Conservation (phyloP, 2,329 filamentous ascomycete species). For the Rasamsonia emersonii region DNA sequence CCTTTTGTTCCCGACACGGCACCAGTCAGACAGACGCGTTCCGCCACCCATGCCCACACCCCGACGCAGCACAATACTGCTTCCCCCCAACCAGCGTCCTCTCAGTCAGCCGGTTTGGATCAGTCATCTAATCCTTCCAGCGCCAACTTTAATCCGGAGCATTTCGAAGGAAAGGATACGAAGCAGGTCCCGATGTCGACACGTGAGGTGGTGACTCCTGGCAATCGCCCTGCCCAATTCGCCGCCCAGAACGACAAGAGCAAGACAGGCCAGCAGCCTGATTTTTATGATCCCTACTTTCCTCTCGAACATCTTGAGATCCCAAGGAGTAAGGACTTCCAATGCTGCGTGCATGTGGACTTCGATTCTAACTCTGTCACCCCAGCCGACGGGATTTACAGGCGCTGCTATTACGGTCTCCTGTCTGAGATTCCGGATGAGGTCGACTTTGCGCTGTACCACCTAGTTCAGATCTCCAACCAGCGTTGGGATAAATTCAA, state of each 20-base stretch:
- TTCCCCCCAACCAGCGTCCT: constrained; percentile 26
- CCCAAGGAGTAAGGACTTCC: constrained; percentile 24
- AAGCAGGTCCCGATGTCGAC: constrained; percentile 29
- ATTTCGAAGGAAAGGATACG: constrained; percentile 31
- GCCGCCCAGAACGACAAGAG: constrained; percentile 16
- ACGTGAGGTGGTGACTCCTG: constrained; percentile 34
- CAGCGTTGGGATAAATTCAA: constrained; percentile 93
- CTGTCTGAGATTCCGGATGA: constrained; percentile 72
- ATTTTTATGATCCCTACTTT: constrained; percentile 32
- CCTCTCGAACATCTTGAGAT: constrained; percentile 27
- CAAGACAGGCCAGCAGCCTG: constrained; percentile 25
- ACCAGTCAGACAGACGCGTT: constrained; percentile 23
- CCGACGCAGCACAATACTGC: constrained; percentile 4
- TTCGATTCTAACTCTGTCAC: constrained; percentile 4
- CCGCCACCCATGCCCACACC: constrained; percentile 16
- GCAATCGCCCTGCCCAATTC: constrained; percentile 33
- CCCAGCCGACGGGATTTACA: constrained; percentile 61
- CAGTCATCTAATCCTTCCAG: constrained; percentile 22
- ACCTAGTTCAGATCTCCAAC: constrained; percentile 89
- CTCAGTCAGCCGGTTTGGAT: constrained; percentile 17
- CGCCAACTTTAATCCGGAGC: constrained; percentile 22
- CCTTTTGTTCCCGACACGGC: constrained; percentile 32
- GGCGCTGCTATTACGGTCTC: constrained; percentile 74
- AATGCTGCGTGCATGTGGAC: too few relatives aligned
- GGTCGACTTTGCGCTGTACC: constrained; percentile 86